Conservation (phyloP, 805 yeast species). For the Hanseniaspora clermontiae region DNA sequence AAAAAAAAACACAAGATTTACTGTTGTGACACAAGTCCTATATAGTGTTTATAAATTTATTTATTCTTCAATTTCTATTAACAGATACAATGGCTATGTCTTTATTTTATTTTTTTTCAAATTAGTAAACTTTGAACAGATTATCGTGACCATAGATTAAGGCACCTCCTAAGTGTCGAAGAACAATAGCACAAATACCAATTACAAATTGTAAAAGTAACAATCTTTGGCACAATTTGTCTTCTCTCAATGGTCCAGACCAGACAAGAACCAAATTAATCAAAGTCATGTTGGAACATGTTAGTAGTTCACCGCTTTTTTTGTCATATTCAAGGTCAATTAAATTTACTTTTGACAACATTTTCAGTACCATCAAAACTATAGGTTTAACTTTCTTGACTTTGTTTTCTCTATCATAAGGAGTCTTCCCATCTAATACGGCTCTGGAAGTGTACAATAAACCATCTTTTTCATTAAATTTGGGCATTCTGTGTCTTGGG, state of each 20-base stretch:
- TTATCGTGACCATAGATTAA: slow-evolving; percentile 85
- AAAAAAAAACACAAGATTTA: no score
- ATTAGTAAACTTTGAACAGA: slow-evolving; percentile 31
- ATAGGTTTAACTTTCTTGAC: slow-evolving; percentile 24
- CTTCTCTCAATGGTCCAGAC: slow-evolving; percentile 87
- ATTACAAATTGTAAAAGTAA: slow-evolving; percentile 48
- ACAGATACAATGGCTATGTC: background rate
- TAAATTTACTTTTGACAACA: slow-evolving; percentile 39
- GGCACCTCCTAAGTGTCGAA: slow-evolving; percentile 76
- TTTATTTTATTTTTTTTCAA: background rate
- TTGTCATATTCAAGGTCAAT: slow-evolving; percentile 33
- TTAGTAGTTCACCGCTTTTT: slow-evolving; percentile 25
- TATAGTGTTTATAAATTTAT: background rate
- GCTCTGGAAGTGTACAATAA: slow-evolving; percentile 63
- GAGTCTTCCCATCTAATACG: slow-evolving; percentile 22
- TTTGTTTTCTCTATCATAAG: slow-evolving; percentile 14
- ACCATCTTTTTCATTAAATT: slow-evolving; percentile 53
- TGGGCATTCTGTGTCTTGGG: slow-evolving; percentile 90
- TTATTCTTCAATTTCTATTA: background rate
- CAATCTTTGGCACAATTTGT: slow-evolving; percentile 48
- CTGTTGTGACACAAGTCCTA: background rate
- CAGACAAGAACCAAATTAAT: slow-evolving; percentile 73
- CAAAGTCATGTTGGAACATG: slow-evolving; percentile 72
- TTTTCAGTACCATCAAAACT: slow-evolving; percentile 30
- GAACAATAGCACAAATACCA: slow-evolving; percentile 54